Evolutionary conservation across 768 basidiomycete genomes (phyloP).

Genomic region (Termitomyces sp.): DNA sequence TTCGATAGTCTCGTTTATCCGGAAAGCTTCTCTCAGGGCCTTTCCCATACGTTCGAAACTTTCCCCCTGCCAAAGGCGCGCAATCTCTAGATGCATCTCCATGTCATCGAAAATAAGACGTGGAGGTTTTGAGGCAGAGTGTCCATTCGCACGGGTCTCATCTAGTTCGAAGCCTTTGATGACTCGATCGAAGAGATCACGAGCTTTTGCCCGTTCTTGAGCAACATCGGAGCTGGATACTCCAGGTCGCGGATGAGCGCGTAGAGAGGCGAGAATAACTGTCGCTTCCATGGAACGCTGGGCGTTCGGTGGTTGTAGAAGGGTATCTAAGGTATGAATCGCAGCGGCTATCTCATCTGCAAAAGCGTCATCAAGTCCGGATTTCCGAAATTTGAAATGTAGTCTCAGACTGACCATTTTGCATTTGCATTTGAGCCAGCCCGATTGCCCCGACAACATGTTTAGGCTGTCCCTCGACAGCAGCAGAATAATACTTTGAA

Average conservation of each 20-base stretch:
- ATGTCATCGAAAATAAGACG: slow-evolving; percentile 67
- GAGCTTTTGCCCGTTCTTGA: slow-evolving; percentile 67
- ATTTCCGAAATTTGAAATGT: not conserved
- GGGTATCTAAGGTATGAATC: slow-evolving; percentile 76
- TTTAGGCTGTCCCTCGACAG: slow-evolving; percentile 65
- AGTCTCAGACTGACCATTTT: slow-evolving; percentile 48
- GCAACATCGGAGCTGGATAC: slow-evolving; percentile 67
- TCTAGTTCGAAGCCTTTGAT: slow-evolving; percentile 61
- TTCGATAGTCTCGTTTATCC: slow-evolving; percentile 48
- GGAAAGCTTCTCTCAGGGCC: slow-evolving; percentile 69
- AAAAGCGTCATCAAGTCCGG: not conserved
- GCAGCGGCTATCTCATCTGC: slow-evolving; percentile 80
- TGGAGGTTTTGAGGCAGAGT: slow-evolving; percentile 31
- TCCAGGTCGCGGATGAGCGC: slow-evolving; percentile 77
- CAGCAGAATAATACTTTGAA: slow-evolving; percentile 60
- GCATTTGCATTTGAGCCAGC: slow-evolving; percentile 81
- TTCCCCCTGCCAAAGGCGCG: slow-evolving; percentile 83
- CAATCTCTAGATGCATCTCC: slow-evolving; percentile 89
- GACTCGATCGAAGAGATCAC: slow-evolving; percentile 78
- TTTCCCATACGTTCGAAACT: slow-evolving; percentile 65
- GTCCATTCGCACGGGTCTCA: slow-evolving; percentile 41
- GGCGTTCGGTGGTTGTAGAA: slow-evolving; percentile 60
- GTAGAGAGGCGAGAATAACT: slow-evolving; percentile 84
- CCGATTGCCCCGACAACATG: slow-evolving; percentile 79
- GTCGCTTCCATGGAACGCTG: slow-evolving; percentile 77